Base-by-base conservation (phyloP, 495 filamentous ascomycete genomes). In the Penicillium salamii region DNA sequence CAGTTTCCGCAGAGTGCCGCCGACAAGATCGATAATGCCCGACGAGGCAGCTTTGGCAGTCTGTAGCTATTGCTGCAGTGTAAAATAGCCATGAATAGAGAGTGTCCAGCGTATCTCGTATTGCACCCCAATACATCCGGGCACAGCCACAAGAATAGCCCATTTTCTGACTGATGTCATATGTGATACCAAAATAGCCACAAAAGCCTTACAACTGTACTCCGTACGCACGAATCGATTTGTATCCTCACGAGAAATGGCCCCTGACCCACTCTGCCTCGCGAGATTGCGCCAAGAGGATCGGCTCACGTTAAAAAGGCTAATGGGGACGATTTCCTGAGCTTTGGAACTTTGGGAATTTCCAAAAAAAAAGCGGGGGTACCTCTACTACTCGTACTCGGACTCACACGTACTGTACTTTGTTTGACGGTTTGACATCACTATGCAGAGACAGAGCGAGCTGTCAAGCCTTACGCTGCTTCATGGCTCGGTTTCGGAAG, bases 391-490 rank as follows among this genome's bases (percentile, higher is more conserved):
- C n/a, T n/a, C n/a, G n/a, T n/a, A n/a, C n/a, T n/a, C n/a, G n/a
- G n/a, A n/a, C n/a, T n/a, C n/a, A n/a, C n/a, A n/a, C n/a, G n/a
- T n/a, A n/a, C n/a, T n/a, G n/a, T n/a, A n/a, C n/a, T n/a, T n/a
- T n/a, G n/a, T n/a, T n/a, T n/a, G n/a, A n/a, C n/a, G n/a, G n/a
- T n/a, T n/a, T n/a, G n/a, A n/a, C n/a, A 33, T 37, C 44, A 50
- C 19, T 24, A 56, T 51, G 47, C 53, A 56, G 47, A 79, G 63
- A 58, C 42, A 33, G 15, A 81, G 76, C 3, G 67, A 73, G 17
- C 85, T 87, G 63, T 88, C 84, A 42, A 84, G 76, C 31, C 77
- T 87, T 48, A 88, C 83, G 29, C 79, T 86, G 1, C 76, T 91
- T 1, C 86, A 86, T 0, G 51, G 71, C 29, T 74, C 76, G 40